Evolutionary conservation across 179 eudicot genomes (phyloP), one percentile per base, ranked within the genome.

Genomic region (Corrigiola litoralis): DNA sequence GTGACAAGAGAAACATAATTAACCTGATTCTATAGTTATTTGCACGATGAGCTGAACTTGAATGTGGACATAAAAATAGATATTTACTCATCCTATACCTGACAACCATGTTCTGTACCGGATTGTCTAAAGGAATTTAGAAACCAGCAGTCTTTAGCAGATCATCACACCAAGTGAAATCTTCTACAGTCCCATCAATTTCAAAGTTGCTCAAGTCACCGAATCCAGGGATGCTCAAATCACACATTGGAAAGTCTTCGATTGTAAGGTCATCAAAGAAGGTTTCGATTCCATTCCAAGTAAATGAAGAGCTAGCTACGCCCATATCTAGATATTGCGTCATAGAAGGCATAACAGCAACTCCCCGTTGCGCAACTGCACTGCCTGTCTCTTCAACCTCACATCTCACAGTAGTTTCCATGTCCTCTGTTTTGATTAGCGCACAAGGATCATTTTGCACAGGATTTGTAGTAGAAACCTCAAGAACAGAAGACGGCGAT

Each of bases 401-500:
- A 29, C 20, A 11, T 31, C 56, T 48, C 28, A 21, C 45, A 6
- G 45, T 31, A 52, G 18, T 62, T 11, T 24, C 34, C 4, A 27
- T 1, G 17, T 34, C 38, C n/a, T 45, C 56, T 3, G 34, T 25
- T 47, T 52, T 32, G 45, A 12, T 61, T 34, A 38, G 44, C 28
- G 29, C 58, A 25, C 40, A 23, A 4, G 20, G 46, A 27, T 44
- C 16, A 21, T 34, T 44, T 46, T 49, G 49, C 11, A 47, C 53
- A 21, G 72, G 50, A 33, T 69, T 69, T 17, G 66, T 33, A 44
- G 33, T 53, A 3, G 67, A 64, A 5, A 60, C 66, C 5, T 76
- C 76, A 0, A 76, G 80, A 17, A 76, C 80, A 3, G 80, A 76
- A 49, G 80, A 57, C 1, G 80, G 80, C 3, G 80, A 71, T n/a